Percentiles rank a stretch among this genome's conserved stretches.
These are phyloP conservation scores for Pulveroboletus sp. DNA, from an alignment of 768 basidiomycete species.

Conservation along the genomic window DNA sequence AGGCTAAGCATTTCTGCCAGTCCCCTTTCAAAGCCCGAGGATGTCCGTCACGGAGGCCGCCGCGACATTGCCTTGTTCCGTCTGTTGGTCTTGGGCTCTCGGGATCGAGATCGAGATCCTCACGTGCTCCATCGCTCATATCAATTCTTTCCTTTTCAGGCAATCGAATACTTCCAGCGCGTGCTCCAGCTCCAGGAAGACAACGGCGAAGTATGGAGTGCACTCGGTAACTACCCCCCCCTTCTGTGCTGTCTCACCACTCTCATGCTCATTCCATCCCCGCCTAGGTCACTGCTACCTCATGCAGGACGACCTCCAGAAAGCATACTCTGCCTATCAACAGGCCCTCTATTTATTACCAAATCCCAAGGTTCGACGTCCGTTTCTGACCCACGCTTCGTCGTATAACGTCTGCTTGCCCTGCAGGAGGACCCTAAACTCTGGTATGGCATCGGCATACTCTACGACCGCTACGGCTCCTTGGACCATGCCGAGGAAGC, in stretches of 20 bases:
- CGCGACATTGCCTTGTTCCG: slow-evolving; percentile 18
- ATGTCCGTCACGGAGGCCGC: slow-evolving; percentile 26
- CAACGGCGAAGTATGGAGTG: slow-evolving; percentile 98
- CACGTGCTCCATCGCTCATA: slow-evolving; percentile 30
- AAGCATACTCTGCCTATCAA: slow-evolving; percentile 97
- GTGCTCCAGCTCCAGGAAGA: slow-evolving; percentile 87
- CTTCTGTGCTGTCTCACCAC: slow-evolving; percentile 15
- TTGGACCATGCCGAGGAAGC: slow-evolving; percentile 99
- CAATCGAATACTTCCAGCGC: slow-evolving; percentile 94
- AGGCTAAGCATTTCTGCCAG: slow-evolving; percentile 31
- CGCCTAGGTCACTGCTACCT: slow-evolving; percentile 87
- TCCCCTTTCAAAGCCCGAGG: slow-evolving; percentile 30
- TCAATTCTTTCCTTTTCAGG: slow-evolving; percentile 46
- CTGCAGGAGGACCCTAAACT: slow-evolving; percentile 89
- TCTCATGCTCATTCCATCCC: slow-evolving; percentile 12
- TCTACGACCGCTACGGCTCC: slow-evolving; percentile 97
- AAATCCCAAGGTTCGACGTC: slow-evolving; percentile 76
- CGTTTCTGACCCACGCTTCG: background rate
- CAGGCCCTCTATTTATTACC: slow-evolving; percentile 94
- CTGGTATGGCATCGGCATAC: slow-evolving; percentile 99
- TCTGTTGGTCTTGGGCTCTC: slow-evolving; percentile 6
- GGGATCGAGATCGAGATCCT: slow-evolving; percentile 27
- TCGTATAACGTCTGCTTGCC: slow-evolving; percentile 4
- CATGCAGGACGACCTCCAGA: slow-evolving; percentile 99
- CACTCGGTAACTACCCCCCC: slow-evolving; percentile 61